Base-by-base conservation (phyloP, 75 land plant species). In the Azolla pinnata region DNA sequence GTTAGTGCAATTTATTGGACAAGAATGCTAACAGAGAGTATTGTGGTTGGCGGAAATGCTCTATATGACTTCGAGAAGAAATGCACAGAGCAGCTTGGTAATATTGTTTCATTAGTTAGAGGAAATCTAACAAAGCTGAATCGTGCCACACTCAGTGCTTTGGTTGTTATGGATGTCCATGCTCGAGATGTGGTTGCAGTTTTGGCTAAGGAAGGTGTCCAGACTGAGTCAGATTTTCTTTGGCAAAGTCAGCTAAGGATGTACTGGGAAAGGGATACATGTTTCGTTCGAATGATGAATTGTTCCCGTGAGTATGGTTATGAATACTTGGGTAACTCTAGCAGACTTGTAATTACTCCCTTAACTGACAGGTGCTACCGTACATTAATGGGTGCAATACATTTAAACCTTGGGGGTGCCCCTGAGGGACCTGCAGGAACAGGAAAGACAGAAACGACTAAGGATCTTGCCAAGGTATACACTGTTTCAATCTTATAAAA, bases 1-100 rank as follows among this genome's bases (percentile, higher is more conserved):
- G 75, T 72, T 17, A 72, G 75, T 61, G 75, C 75, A 33, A 72
- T 72, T n/a, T 72, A 72, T 44, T 72, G 75, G 75, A 72, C 75
- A 31, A 60, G 19, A 30, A 53, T 31, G 28, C 63, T 67, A 19
- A 72, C 75, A 7, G 59, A 45, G 23, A 60, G 45, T 26, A 72
- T 72, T 44, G 38, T 66, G 17, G 44, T 17, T 40, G 75, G 75
- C 0, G 64, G 68, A 44, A 44, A 59, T 61, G 19, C 64, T 8
- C 28, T 72, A n/a, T 35, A 29, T 16, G 64, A 66, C 17, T 72
- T 63, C 61, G 75, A 72, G 21, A 33, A 60, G 19, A 46, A 57
- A 24, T 72, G 75, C 40, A 72, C 75, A 45, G 42, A 17, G 21
- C 75, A 72, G 50, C 62, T 72, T 28, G 75, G 70, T 9, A 53